Conservation (phyloP, 1,284 basidiomycete genomes). For the Trichosporon inkin region DNA sequence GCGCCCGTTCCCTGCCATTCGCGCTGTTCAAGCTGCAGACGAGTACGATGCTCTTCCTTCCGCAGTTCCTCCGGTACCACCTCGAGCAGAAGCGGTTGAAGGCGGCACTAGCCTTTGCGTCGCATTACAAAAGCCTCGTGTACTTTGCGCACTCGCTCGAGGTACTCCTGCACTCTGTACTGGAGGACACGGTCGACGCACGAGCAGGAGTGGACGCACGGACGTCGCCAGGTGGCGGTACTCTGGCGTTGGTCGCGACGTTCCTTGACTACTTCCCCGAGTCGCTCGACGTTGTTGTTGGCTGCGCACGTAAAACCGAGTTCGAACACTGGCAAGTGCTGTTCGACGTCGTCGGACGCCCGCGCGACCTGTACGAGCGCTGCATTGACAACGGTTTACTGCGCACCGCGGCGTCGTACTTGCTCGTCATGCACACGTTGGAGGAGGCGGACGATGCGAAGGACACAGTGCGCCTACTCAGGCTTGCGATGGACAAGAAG, state of each 20-base stretch:
- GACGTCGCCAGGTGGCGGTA: constrained; percentile 31
- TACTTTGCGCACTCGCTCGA: constrained; percentile 94
- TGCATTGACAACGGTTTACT: constrained; percentile 71
- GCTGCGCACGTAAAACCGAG: constrained; percentile 96
- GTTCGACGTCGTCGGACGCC: constrained; percentile 85
- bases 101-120: constrained; percentile 80
- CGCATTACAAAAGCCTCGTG: constrained; percentile 79
- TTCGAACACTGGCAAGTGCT: constrained; percentile 82
- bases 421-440: constrained; percentile 87
- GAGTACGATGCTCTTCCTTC: constrained; percentile 91
- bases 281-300: constrained; percentile 86
- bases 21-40: constrained; percentile 88
- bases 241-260: constrained; percentile 70
- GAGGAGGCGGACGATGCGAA: constrained; percentile 79
- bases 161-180: constrained; percentile 85
- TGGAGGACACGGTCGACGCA: constrained; percentile 75
- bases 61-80: constrained; percentile 83
- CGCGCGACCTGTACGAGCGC: constrained; percentile 85
- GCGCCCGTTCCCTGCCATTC: constrained; percentile 75
- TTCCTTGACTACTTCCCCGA: constrained; percentile 94
- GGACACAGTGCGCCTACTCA: constrained; percentile 73
- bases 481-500: constrained; percentile 65
- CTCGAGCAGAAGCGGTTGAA: constrained; percentile 65
- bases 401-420: constrained; percentile 87
- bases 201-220: neutral